Conservation (phyloP, 169 alveolate genomes). For the Cryptosporidium felis region DNA sequence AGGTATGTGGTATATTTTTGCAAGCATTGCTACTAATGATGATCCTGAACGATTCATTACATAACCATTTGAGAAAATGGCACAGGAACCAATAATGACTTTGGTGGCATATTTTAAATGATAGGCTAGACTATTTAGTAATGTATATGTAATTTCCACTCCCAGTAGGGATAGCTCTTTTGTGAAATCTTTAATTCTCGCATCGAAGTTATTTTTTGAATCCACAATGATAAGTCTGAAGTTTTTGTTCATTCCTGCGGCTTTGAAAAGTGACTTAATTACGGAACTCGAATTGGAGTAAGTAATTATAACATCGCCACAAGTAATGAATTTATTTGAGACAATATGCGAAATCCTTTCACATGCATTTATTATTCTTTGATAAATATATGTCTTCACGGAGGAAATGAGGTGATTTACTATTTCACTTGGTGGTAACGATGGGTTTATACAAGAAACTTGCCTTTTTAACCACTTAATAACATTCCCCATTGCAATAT, state of each 20-base stretch:
- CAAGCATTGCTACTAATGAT: conserved; percentile 52
- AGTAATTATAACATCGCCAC: conserved; percentile 42
- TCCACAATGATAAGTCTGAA: conserved; percentile 38
- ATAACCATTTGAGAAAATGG: conserved; percentile 59
- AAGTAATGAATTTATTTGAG: conserved; percentile 23
- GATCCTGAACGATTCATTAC: conserved; percentile 68
- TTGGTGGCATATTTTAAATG: conserved; percentile 47
- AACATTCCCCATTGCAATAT: conserved; percentile 78
- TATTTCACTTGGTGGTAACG: conserved; percentile 35
- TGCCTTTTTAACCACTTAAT: conserved; percentile 77
- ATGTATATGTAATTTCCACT: conserved; percentile 41
- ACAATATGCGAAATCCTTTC: conserved; percentile 43
- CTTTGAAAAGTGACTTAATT: conserved; percentile 23
- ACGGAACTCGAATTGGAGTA: conserved; percentile 64
- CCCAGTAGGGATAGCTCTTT: conserved; percentile 38
- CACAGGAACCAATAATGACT: conserved; percentile 59
- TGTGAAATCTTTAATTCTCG: conserved; percentile 4
- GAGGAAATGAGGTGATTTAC: conserved; percentile 35
- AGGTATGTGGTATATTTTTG: conserved; percentile 36
- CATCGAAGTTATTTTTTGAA: conserved; percentile 30
- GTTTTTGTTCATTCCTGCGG: conserved; percentile 45
- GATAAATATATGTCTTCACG: conserved; percentile 43
- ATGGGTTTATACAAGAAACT: conserved; percentile 36
- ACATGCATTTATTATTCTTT: conserved; percentile 48
- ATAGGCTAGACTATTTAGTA: conserved; percentile 39